Percentiles rank a stretch among this genome's conserved stretches.
These are phyloP conservation scores for Russula sp. DNA, from an alignment of 768 basidiomycete species.

Conservation along the genomic window DNA sequence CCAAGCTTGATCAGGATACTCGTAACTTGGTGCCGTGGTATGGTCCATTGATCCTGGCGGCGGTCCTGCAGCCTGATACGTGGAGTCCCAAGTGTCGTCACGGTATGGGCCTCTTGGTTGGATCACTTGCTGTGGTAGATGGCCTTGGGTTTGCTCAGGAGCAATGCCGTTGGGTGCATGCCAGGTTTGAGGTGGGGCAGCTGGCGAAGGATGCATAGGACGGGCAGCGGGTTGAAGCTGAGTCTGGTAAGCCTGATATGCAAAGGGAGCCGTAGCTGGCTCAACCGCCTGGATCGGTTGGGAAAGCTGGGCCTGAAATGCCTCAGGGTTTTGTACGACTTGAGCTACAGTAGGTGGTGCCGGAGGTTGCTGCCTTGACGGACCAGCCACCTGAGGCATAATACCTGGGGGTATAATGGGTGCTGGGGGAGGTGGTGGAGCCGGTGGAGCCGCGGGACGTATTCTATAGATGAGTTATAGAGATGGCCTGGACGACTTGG, in stretches of 20 bases:
- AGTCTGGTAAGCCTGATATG: slow-evolving; percentile 34
- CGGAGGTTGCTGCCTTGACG: slow-evolving; percentile 18
- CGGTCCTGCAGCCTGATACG: slow-evolving; percentile 41
- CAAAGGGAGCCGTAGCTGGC: slow-evolving; percentile 26
- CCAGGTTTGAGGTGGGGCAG: slow-evolving; percentile 58
- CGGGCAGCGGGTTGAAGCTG: slow-evolving; percentile 36
- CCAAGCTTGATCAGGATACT: slow-evolving; percentile 51
- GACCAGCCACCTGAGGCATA: slow-evolving; percentile 16
- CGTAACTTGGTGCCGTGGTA: slow-evolving; percentile 42
- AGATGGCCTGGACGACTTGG: slow-evolving; percentile 20
- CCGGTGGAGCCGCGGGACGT: slow-evolving; percentile 5
- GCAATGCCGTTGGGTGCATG: slow-evolving; percentile 55
- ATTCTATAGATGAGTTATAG: background rate
- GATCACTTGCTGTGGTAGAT: slow-evolving; percentile 33
- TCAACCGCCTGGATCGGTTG: slow-evolving; percentile 24
- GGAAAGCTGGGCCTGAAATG: slow-evolving; percentile 15
- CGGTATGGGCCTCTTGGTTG: slow-evolving; percentile 24
- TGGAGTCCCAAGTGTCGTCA: slow-evolving; percentile 43
- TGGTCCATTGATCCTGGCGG: slow-evolving; percentile 44
- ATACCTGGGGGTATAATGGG: slow-evolving; percentile 12
- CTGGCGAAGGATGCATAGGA: slow-evolving; percentile 41
- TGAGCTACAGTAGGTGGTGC: slow-evolving; percentile 23
- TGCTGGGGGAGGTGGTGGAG: slow-evolving; percentile 18
- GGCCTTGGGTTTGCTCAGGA: slow-evolving; percentile 58
- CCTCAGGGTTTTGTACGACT: slow-evolving; percentile 20